Percentiles rank a stretch among this genome's conserved stretches.
phyloP scores from a whole-genome alignment of 1,284 basidiomycete species.

The Coniferiporia weirii region DNA sequence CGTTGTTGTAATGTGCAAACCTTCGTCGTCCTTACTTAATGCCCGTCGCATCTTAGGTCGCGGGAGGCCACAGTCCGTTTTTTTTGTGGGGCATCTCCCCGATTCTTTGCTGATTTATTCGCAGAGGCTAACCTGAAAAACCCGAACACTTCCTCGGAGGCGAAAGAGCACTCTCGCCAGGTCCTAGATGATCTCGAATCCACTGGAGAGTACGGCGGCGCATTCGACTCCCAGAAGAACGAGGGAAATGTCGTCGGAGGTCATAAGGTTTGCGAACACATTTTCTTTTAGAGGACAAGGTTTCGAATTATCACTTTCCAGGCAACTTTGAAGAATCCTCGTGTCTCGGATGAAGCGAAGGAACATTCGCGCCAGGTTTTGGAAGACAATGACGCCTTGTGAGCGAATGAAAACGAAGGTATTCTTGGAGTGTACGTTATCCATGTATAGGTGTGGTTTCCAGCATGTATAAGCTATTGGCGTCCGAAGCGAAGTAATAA shows the following conservation, averaged over 20 bases:
- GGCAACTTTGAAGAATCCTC: conserved; percentile 24
- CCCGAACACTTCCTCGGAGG: conserved; percentile 43
- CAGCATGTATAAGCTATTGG: background rate
- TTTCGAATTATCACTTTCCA: background rate
- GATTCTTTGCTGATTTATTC: background rate
- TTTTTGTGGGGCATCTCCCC: background rate
- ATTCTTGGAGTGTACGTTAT: background rate
- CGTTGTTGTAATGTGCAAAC: background rate
- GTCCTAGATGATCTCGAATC: conserved; percentile 36
- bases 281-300: background rate
- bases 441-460: background rate
- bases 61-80: conserved; percentile 16
- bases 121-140: conserved; percentile 32
- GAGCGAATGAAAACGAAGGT: background rate
- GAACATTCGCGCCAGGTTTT: conserved; percentile 24
- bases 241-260: conserved; percentile 24
- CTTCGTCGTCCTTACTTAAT: background rate
- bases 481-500: no score
- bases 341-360: conserved; percentile 26
- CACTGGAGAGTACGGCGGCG: conserved; percentile 1
- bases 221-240: conserved; percentile 9
- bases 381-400: conserved; percentile 17
- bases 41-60: background rate
- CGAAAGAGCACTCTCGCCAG: conserved; percentile 44
- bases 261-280: conserved; percentile 13